Evolutionary conservation across 306 rosid species (phyloP).

Genomic region (Pterocarpus santalinus): DNA sequence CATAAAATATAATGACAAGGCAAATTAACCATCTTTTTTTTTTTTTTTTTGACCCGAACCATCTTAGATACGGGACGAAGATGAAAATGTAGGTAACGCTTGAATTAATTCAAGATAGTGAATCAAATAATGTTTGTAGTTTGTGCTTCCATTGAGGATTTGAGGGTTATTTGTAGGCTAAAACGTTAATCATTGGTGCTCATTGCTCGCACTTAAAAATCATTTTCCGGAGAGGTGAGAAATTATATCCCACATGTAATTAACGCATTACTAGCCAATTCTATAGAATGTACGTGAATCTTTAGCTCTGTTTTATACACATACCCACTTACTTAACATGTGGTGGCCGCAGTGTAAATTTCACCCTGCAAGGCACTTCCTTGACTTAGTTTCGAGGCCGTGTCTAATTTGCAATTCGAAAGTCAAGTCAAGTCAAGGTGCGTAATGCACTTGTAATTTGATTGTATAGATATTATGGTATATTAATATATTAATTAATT

Average conservation of each 20-base stretch:
- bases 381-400: too few species aligned
- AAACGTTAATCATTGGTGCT: slow-evolving; percentile 13
- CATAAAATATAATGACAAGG: not conserved
- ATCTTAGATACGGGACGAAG: not conserved
- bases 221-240: slow-evolving; percentile 4
- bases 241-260: not conserved
- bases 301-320: not conserved
- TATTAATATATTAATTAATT: too few species aligned
- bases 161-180: not conserved
- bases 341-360: not conserved
- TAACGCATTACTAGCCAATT: not conserved
- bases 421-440: too few species aligned
- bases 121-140: not conserved
- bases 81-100: not conserved
- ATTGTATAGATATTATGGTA: too few species aligned
- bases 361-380: too few species aligned
- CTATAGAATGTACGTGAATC: too few species aligned
- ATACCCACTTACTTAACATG: not conserved
- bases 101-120: not conserved
- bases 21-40: too few species aligned
- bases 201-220: slow-evolving; percentile 4
- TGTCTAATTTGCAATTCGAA: too few species aligned
- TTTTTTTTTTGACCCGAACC: too few species aligned
- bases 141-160: not conserved
- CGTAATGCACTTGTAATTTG: too few species aligned